These are phyloP conservation scores for Babesia gibsoni DNA, from an alignment of 169 alveolate genomes.

Conservation along the genomic window DNA sequence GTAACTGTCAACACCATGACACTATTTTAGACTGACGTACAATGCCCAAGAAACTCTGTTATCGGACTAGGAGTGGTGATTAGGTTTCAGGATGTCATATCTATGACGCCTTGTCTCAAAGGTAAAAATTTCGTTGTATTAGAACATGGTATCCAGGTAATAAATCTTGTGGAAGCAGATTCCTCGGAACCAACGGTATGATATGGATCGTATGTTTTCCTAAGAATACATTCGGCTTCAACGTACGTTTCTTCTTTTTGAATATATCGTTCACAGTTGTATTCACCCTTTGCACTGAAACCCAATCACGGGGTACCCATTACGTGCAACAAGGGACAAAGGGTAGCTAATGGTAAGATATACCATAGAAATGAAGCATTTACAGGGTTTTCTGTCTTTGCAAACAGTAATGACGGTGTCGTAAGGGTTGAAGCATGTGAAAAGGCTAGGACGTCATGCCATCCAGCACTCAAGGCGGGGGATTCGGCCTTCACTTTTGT, in stretches of 20 bases:
- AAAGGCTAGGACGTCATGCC: background rate
- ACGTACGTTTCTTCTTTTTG: background rate
- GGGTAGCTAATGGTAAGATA: constrained; percentile 10
- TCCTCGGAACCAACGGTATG: constrained; percentile 31
- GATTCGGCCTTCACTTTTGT: constrained; percentile 1
- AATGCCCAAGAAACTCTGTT: constrained; percentile 27
- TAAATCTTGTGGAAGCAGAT: constrained; percentile 1
- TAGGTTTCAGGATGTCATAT: background rate
- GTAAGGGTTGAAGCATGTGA: constrained; percentile 13
- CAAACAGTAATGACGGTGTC: background rate
- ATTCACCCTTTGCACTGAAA: background rate
- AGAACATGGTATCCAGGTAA: constrained; percentile 8
- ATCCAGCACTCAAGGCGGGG: background rate
- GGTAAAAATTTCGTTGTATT: background rate
- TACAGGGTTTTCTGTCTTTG: constrained; percentile 10
- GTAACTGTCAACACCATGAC: too few species aligned
- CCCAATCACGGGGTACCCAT: background rate
- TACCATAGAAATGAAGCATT: background rate
- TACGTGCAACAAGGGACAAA: background rate
- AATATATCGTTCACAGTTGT: background rate
- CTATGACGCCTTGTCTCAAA: constrained; percentile 11
- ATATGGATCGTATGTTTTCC: constrained; percentile 51
- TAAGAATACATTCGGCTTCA: constrained; percentile 19
- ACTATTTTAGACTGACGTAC: constrained; percentile 7
- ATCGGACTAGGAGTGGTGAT: constrained; percentile 35